A percentile compares a stretch with the other conserved stretches of the same genome.
Evolutionary conservation across 805 yeast genomes (phyloP).

Genomic region (Kodamaea nitidulidarum): DNA sequence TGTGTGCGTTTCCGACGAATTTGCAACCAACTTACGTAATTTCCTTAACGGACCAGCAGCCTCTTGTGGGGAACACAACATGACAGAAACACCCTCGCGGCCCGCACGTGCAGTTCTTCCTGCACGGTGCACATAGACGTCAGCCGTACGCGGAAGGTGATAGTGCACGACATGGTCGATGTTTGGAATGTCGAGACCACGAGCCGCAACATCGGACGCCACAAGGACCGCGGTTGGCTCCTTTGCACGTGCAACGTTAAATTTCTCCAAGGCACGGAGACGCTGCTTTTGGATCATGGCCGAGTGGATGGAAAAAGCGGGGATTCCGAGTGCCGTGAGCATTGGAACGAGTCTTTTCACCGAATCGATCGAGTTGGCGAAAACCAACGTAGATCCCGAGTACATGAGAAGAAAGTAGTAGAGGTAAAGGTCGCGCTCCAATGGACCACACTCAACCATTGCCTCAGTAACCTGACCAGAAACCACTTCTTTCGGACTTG

Average conservation of each 20-base stretch:
- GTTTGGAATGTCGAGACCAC: constrained; percentile 90
- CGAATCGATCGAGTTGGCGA: constrained; percentile 92
- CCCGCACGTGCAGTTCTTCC: constrained; percentile 99
- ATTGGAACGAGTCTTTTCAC: constrained; percentile 82
- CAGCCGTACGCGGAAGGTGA: constrained; percentile 92
- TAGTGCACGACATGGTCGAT: constrained; percentile 95
- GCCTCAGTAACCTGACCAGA: constrained; percentile 78
- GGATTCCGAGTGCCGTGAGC: constrained; percentile 63
- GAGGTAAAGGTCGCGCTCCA: constrained; percentile 83
- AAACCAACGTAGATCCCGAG: constrained; percentile 86
- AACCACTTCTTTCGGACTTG: constrained; percentile 79
- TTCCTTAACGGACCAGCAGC: constrained; percentile 83
- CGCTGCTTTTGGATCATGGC: constrained; percentile 95
- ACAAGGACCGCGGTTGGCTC: constrained; percentile 63
- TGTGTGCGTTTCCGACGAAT: constrained; percentile 14
- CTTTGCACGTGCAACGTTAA: constrained; percentile 49
- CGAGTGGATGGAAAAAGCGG: constrained; percentile 80
- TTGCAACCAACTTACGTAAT: constrained; percentile 55
- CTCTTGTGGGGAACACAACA: constrained; percentile 91
- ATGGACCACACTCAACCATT: constrained; percentile 83
- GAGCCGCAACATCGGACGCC: constrained; percentile 97
- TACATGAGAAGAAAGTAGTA: constrained; percentile 84
- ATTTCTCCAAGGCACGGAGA: constrained; percentile 77
- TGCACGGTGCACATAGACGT: constrained; percentile 89
- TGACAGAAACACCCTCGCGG: constrained; percentile 87